Evolutionary conservation across 768 basidiomycete species (phyloP).

Genomic region (Termitomyces sp.): DNA sequence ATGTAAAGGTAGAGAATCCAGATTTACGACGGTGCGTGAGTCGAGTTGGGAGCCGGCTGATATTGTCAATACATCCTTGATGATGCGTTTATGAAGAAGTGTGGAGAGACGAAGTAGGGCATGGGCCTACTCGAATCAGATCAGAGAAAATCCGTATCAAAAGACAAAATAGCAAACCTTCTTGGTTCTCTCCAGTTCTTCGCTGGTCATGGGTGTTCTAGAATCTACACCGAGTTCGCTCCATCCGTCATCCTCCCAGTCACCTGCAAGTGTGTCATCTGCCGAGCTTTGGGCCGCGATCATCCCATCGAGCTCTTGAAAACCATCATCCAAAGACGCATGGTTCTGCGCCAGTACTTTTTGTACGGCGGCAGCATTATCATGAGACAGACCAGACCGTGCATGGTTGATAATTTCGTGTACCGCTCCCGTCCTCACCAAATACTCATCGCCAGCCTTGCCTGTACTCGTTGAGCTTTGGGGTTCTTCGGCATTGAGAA

Average conservation of each 20-base stretch:
- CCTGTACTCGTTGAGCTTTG: conserved; percentile 15
- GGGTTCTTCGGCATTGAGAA: conserved; percentile 30
- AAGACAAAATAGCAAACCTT: conserved; percentile 35
- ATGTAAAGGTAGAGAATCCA: conserved; percentile 46
- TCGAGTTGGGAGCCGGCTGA: conserved; percentile 12
- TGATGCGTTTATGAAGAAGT: conserved; percentile 58
- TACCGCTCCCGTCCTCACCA: conserved; percentile 52
- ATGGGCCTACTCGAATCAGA: conserved; percentile 38
- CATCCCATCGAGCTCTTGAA: conserved; percentile 54
- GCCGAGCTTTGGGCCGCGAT: conserved; percentile 31
- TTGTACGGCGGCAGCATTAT: conserved; percentile 54
- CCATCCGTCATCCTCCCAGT: conserved; percentile 66
- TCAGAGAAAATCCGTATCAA: neutral
- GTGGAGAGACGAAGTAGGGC: conserved; percentile 53
- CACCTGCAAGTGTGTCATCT: conserved; percentile 31
- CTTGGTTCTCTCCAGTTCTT: conserved; percentile 53
- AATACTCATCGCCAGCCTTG: conserved; percentile 38
- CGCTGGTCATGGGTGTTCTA: conserved; percentile 34
- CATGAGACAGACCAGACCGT: conserved; percentile 44
- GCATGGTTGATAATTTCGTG: conserved; percentile 56
- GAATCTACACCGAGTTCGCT: conserved; percentile 55
- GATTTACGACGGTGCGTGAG: conserved; percentile 18
- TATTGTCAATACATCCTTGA: conserved; percentile 41
- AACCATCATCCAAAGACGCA: conserved; percentile 55
- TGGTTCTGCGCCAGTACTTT: conserved; percentile 47